phyloP scores from a whole-genome alignment of 108 stramenopile genomes.

The Nitzschia sp. region DNA sequence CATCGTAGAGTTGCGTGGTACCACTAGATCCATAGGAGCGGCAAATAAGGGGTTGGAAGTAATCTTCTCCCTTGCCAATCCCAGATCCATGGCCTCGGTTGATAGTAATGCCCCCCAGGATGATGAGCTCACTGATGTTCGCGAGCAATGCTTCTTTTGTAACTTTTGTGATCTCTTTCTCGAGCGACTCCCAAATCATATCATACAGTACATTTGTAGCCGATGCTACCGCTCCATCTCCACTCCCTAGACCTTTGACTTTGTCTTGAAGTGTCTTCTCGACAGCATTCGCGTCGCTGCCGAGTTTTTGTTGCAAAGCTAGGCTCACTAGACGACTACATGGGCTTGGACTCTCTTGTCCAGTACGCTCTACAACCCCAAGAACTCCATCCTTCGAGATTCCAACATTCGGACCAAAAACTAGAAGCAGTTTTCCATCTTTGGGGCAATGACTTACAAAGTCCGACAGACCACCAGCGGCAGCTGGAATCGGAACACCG shows the following conservation, averaged over 20 bases:
- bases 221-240: neutral
- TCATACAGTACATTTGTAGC: neutral
- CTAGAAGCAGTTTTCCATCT: conserved; percentile 30
- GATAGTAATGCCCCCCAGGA: conserved; percentile 10
- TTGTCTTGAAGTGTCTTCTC: neutral
- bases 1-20: neutral
- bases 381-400: conserved; percentile 27
- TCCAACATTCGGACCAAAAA: conserved; percentile 54
- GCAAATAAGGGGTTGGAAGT: conserved; percentile 11
- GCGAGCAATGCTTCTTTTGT: neutral
- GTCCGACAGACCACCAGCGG: neutral
- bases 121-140: neutral
- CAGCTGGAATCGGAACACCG: neutral
- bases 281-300: neutral
- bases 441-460: conserved; percentile 8
- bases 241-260: neutral
- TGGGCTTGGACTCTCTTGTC: conserved; percentile 5
- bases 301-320: neutral
- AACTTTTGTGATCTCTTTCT: neutral
- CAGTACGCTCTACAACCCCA: conserved; percentile 44
- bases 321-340: neutral
- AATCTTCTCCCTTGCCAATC: conserved; percentile 10
- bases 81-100: conserved; percentile 16
- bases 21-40: conserved; percentile 1
- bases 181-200: neutral